A percentile compares a stretch with the other conserved stretches of the same genome.
Evolutionary conservation across 768 basidiomycete genomes (phyloP).

Genomic region (Phlebiopsis gigantea): DNA sequence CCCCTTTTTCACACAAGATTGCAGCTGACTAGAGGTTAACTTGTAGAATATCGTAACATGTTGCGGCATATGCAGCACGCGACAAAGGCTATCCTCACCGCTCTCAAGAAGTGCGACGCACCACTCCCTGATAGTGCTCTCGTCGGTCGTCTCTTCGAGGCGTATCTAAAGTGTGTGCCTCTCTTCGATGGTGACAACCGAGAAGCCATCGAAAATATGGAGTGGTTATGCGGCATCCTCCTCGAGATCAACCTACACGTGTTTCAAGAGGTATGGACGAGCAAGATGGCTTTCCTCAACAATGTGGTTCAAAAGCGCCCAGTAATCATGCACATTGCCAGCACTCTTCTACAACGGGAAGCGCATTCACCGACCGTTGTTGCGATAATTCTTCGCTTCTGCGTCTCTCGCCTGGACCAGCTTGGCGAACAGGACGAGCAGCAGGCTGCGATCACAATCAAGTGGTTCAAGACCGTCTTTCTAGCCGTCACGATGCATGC

Average conservation of each 20-base stretch:
- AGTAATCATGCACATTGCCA: constrained; percentile 77
- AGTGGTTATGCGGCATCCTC: constrained; percentile 72
- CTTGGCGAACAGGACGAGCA: constrained; percentile 84
- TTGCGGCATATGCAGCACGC: constrained; percentile 88
- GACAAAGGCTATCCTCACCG: constrained; percentile 71
- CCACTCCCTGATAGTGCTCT: constrained; percentile 80
- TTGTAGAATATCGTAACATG: constrained; percentile 74
- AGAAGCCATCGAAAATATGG: constrained; percentile 74
- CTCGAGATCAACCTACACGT: constrained; percentile 84
- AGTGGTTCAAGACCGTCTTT: constrained; percentile 95
- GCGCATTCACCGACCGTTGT: constrained; percentile 73
- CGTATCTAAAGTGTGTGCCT: constrained; percentile 77
- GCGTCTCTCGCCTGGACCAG: constrained; percentile 74
- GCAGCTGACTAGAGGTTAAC: background rate
- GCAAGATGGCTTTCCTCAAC: constrained; percentile 89
- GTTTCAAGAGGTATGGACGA: constrained; percentile 95
- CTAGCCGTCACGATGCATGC: constrained; percentile 75
- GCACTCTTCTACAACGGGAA: constrained; percentile 77
- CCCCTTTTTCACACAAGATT: background rate
- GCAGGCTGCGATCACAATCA: constrained; percentile 78
- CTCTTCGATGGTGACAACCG: constrained; percentile 66
- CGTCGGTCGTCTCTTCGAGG: constrained; percentile 83
- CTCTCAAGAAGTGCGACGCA: constrained; percentile 75
- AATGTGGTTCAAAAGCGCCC: constrained; percentile 71
- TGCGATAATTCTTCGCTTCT: constrained; percentile 82